Base-by-base conservation (phyloP, 208 protist species). In the Baffinella frigidus region DNA sequence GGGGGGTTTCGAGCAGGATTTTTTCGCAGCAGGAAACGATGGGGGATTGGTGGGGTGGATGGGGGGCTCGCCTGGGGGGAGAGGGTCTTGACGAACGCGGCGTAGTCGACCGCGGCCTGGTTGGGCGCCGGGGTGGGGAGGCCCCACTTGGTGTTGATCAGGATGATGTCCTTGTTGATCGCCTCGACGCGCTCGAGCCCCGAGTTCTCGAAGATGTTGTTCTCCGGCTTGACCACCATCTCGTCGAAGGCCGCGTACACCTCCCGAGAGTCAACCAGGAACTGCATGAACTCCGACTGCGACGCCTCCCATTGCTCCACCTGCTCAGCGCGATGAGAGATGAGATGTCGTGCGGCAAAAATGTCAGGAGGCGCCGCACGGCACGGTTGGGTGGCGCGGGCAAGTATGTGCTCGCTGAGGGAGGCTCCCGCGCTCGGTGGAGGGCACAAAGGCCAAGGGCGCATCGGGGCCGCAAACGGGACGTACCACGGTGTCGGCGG, bases 301-400 rank as follows among this genome's bases (percentile, higher is more conserved):
- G 74, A 61, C 39, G 74, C 61, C 48, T 84, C 41, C 74, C 74
- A 84, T 43, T 84, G 30, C 48, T 50, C 74, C 2, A 84, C 30
- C 35, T 74, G 68, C 17, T 62, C 51, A 62, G 51, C 51, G 51
- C 51, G 11, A 62, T 62, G 51, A 62, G 24, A 62, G 11, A 24
- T 62, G 51, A n/a, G 51, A 62, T 24, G 51, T n/a, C 17, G 51
- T 62, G 11, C 24, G 51, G 11, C 51, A 62, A 62, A 62, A 62
- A 62, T 11, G 51, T 62, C 51, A 62, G 24, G n/a, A n/a, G n/a
- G n/a, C n/a, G n/a, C n/a, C n/a, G n/a, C n/a, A n/a, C n/a, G n/a
- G n/a, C n/a, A n/a, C n/a, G n/a, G n/a, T n/a, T n/a, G n/a, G n/a
- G n/a, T n/a, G n/a, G n/a, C n/a, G n/a, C n/a, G n/a, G n/a, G n/a